Evolutionary conservation across 2,329 filamentous ascomycete genomes (phyloP).

Genomic region (Pseudogymnoascus destructans): DNA sequence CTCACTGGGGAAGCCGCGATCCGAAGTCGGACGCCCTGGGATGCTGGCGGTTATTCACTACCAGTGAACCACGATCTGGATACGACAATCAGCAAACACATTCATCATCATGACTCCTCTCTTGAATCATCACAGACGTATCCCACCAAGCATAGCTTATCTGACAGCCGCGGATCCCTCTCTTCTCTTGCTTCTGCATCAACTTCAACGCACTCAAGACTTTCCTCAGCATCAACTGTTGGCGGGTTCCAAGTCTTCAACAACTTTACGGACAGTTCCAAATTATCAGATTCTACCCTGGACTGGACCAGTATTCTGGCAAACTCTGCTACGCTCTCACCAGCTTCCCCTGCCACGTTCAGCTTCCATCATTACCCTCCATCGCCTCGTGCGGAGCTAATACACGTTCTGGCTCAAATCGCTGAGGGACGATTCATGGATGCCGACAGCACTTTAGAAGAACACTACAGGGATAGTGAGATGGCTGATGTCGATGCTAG

Average conservation of each 20-base stretch:
- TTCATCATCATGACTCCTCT: neutral
- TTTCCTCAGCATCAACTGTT: conserved; percentile 25
- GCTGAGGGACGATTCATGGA: neutral
- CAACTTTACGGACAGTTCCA: neutral
- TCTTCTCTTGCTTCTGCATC: conserved; percentile 25
- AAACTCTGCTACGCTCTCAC: neutral
- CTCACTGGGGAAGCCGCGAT: conserved; percentile 11
- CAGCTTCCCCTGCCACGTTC: neutral
- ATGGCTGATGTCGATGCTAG: neutral
- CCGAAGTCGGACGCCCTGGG: conserved; percentile 26
- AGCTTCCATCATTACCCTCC: neutral
- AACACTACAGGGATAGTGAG: neutral
- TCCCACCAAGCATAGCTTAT: conserved; percentile 21
- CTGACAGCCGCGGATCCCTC: conserved; percentile 25
- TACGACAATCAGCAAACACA: conserved; percentile 8
- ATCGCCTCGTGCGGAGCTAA: neutral
- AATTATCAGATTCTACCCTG: neutral
- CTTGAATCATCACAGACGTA: conserved; percentile 12
- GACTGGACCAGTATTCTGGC: neutral
- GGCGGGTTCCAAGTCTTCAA: conserved; percentile 14
- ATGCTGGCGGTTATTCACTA: conserved; percentile 27
- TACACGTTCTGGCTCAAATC: neutral
- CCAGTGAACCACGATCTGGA: conserved; percentile 21
- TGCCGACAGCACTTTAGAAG: neutral
- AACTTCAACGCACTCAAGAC: conserved; percentile 24